phyloP scores from a whole-genome alignment of 805 yeast species.

The Lipomyces starkeyi region DNA sequence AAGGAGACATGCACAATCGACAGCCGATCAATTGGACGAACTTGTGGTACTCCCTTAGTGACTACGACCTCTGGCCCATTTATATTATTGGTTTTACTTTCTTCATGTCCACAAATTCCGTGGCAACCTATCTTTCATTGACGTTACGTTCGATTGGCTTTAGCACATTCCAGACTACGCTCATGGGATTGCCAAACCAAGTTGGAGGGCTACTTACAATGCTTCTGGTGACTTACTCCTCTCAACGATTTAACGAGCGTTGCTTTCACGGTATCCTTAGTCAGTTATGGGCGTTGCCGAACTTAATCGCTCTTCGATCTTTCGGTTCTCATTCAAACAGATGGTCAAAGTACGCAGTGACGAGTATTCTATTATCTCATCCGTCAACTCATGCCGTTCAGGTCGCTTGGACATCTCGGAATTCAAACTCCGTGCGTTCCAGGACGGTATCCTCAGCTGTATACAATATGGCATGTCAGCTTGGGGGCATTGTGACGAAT shows the following conservation, averaged over 20 bases:
- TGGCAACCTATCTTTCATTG: slow-evolving; percentile 55
- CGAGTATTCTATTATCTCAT: slow-evolving; percentile 9
- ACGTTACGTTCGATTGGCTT: slow-evolving; percentile 57
- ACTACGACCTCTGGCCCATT: slow-evolving; percentile 62
- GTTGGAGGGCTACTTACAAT: slow-evolving; percentile 40
- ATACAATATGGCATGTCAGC: slow-evolving; percentile 66
- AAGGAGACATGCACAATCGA: slow-evolving; percentile 70
- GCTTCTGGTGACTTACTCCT: slow-evolving; percentile 38
- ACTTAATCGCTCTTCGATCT: slow-evolving; percentile 30
- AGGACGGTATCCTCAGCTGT: slow-evolving; percentile 68
- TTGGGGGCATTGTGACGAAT: slow-evolving; percentile 57
- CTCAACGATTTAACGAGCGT: slow-evolving; percentile 21
- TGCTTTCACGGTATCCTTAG: slow-evolving; percentile 18
- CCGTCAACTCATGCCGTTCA: slow-evolving; percentile 56
- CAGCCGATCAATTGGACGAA: slow-evolving; percentile 55
- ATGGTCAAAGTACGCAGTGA: slow-evolving; percentile 20
- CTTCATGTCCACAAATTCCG: slow-evolving; percentile 49
- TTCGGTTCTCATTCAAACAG: slow-evolving; percentile 11
- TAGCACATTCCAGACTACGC: slow-evolving; percentile 56
- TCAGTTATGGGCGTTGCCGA: slow-evolving; percentile 23
- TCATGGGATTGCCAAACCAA: slow-evolving; percentile 57
- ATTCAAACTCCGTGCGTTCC: slow-evolving; percentile 63
- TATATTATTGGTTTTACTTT: slow-evolving; percentile 55
- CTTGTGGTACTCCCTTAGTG: slow-evolving; percentile 51
- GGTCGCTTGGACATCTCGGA: slow-evolving; percentile 64